Base-by-base conservation (phyloP, 495 filamentous ascomycete genomes). In the Penicillium odoratum region DNA sequence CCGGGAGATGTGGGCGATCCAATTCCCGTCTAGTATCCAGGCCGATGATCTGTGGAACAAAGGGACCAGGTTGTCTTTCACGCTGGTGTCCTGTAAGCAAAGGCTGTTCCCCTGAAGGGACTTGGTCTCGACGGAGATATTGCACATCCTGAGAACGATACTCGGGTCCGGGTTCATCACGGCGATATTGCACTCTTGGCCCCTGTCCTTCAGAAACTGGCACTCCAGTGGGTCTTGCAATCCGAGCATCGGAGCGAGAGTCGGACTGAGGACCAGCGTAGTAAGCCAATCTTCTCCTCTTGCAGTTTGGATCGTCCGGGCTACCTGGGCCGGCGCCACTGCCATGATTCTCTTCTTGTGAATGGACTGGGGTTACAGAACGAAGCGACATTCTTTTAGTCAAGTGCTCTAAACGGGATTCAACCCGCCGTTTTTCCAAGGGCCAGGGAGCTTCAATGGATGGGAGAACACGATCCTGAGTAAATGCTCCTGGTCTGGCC, bases 381-480 rank as follows among this genome's bases (percentile, higher is more conserved):
- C 72, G 72, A 33, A 76, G 69, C 21, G 67, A 68, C 68, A 76
- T 77, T 61, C 62, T 67, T 49, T 68, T 64, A 16, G 70, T 57
- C 57, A 74, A 60, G 29, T 63, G 57, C 11, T 72, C 70, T 53
- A 76, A 64, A 30, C 65, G 63, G 44, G 55, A 62, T 48, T 72
- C 70, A 44, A 58, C 46, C 11, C 58, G 62, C 53, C 66, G 68
- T 56, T 46, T 66, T 31, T 74, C 70, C 38, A 46, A 29, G 16
- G 70, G 59, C 38, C 67, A 55, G 40, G 70, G 58, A 49, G 48
- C 58, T 57, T 79, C 76, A 56, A 79, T 75, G 40, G 76, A 79
- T 16, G 76, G 76, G 8, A 79, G 58, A 36, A 65, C 63, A 43
- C 55, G 62, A 31, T 75, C 71, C 62, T 74, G 71, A 43, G 62